Percentiles rank a stretch among this genome's conserved stretches.
Evolutionary conservation across 2,329 filamentous ascomycete species (phyloP).

Genomic region (Penicillium brevicompactum): DNA sequence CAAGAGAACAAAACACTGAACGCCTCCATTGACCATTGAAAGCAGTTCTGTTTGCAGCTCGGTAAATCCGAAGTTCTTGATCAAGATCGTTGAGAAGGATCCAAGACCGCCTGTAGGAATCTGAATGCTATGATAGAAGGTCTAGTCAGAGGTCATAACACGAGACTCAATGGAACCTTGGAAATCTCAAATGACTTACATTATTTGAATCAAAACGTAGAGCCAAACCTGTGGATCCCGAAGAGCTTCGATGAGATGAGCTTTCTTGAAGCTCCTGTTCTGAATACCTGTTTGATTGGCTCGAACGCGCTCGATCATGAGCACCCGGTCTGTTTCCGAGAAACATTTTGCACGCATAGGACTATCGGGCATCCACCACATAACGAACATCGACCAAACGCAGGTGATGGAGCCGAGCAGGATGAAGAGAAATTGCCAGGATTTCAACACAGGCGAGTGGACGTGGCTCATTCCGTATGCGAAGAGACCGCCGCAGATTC

Average conservation of each 20-base stretch:
- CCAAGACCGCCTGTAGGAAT: slow-evolving; percentile 36
- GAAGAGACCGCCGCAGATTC: slow-evolving; percentile 45
- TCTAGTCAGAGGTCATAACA: too few relatives aligned
- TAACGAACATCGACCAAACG: slow-evolving; percentile 51
- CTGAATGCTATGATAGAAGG: slow-evolving; percentile 23
- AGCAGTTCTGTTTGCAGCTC: slow-evolving; percentile 68
- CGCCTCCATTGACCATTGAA: slow-evolving; percentile 71
- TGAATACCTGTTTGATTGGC: slow-evolving; percentile 41
- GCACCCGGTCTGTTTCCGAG: slow-evolving; percentile 61
- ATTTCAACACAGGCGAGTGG: slow-evolving; percentile 34
- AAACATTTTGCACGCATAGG: slow-evolving; percentile 69
- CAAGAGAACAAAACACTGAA: slow-evolving; percentile 69
- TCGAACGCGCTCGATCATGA: slow-evolving; percentile 52
- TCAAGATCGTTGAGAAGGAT: slow-evolving; percentile 57
- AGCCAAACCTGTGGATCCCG: slow-evolving; percentile 41
- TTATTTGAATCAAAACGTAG: slow-evolving; percentile 49
- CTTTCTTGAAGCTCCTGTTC: slow-evolving; percentile 35
- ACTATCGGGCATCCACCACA: slow-evolving; percentile 62
- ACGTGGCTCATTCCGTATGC: slow-evolving; percentile 42
- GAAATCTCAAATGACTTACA: slow-evolving; percentile 37
- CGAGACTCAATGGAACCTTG: too few relatives aligned
- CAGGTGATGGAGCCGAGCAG: slow-evolving; percentile 56
- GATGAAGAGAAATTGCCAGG: slow-evolving; percentile 68
- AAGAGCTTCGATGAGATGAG: slow-evolving; percentile 38
- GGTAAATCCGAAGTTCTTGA: slow-evolving; percentile 64